Conservation (phyloP, 768 basidiomycete genomes). For the Panaeolus papilionaceus region DNA sequence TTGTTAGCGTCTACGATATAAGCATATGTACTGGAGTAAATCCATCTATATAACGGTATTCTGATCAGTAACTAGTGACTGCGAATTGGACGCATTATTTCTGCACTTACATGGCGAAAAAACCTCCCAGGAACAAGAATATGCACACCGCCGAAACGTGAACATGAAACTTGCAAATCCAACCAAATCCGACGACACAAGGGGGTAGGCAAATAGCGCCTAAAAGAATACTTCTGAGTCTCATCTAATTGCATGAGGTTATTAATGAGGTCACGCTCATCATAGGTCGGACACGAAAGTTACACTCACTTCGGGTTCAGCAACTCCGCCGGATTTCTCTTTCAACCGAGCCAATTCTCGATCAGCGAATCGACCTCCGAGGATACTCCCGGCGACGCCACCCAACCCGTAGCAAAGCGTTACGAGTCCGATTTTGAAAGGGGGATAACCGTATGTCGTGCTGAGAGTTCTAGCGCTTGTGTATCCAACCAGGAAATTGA, state of each 20-base stretch:
- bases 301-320: conserved; percentile 63
- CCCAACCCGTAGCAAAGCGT: conserved; percentile 71
- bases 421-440: conserved; percentile 74
- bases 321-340: conserved; percentile 40
- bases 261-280: background rate
- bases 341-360: conserved; percentile 40
- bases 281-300: background rate
- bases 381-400: conserved; percentile 41
- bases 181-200: background rate
- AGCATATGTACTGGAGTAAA: conserved; percentile 27
- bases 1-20: conserved; percentile 29
- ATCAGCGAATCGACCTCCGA: conserved; percentile 50
- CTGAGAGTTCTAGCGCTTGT: conserved; percentile 74
- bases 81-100: no score
- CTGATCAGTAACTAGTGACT: background rate
- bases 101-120: background rate
- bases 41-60: conserved; percentile 21
- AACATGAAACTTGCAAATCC: background rate
- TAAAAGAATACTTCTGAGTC: background rate
- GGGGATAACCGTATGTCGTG: conserved; percentile 63
- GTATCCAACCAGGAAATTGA: conserved; percentile 65
- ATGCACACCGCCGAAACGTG: conserved; percentile 17
- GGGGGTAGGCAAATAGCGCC: background rate
- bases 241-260: background rate
- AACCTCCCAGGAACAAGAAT: background rate